These are phyloP conservation scores for Russula virescens DNA, from an alignment of 768 basidiomycete species.

Conservation along the genomic window DNA sequence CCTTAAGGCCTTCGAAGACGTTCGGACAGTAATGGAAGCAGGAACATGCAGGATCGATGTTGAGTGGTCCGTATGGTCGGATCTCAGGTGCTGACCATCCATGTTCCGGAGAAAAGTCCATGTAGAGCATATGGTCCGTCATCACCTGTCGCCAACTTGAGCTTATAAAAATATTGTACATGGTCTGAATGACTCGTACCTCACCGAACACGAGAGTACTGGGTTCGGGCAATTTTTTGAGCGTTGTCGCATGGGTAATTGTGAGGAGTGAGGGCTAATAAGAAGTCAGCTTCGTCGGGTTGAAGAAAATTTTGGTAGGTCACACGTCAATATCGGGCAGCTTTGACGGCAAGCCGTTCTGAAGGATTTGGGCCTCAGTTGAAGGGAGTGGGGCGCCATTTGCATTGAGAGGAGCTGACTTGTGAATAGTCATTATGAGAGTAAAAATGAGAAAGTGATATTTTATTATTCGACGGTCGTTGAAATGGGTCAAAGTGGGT, in stretches of 20 bases:
- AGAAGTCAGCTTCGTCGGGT: not conserved
- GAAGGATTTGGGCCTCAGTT: slow-evolving; percentile 13
- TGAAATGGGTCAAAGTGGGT: not conserved
- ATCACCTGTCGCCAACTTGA: slow-evolving; percentile 37
- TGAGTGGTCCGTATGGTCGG: slow-evolving; percentile 58
- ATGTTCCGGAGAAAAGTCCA: slow-evolving; percentile 51
- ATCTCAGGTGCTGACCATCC: slow-evolving; percentile 74
- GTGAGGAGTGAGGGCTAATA: slow-evolving; percentile 51
- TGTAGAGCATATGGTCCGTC: slow-evolving; percentile 75
- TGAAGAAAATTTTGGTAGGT: not conserved
- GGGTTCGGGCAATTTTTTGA: slow-evolving; percentile 46
- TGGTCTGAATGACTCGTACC: slow-evolving; percentile 32
- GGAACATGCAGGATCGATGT: slow-evolving; percentile 50
- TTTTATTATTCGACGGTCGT: no score
- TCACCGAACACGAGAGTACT: slow-evolving; percentile 52
- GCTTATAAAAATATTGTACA: not conserved
- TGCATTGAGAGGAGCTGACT: slow-evolving; percentile 10
- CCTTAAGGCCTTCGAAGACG: slow-evolving; percentile 67
- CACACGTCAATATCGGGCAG: slow-evolving; percentile 22
- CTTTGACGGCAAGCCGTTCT: slow-evolving; percentile 15
- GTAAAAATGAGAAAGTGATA: not conserved
- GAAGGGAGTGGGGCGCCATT: slow-evolving; percentile 16
- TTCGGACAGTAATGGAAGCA: slow-evolving; percentile 58
- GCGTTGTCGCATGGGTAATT: slow-evolving; percentile 39
- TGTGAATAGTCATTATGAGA: slow-evolving; percentile 2